Evolutionary conservation across 2,329 filamentous ascomycete genomes (phyloP).

Genomic region (Chaetomiaceae sp.): DNA sequence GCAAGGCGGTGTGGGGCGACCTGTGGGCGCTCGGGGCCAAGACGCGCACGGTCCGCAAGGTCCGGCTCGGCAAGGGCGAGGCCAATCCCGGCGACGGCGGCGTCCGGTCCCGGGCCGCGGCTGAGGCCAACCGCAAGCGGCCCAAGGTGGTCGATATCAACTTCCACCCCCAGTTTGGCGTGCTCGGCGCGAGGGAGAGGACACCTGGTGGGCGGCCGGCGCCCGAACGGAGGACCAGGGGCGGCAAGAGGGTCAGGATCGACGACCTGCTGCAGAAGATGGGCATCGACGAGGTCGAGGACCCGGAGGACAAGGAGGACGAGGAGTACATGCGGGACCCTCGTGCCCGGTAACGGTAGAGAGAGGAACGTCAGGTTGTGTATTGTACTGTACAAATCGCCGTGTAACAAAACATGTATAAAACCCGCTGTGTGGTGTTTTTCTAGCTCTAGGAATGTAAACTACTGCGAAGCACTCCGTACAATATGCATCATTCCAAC

Average conservation of each 20-base stretch:
- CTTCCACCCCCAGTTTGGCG: conserved; percentile 32
- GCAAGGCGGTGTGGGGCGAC: conserved; percentile 88
- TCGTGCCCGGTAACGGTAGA: too few species aligned
- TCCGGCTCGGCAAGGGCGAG: conserved; percentile 52
- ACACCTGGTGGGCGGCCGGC: conserved; percentile 29
- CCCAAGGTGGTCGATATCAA: conserved; percentile 38
- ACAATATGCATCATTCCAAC: neutral
- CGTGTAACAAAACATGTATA: neutral
- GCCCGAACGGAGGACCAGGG: conserved; percentile 39
- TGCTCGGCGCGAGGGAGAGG: conserved; percentile 38
- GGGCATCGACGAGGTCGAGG: conserved; percentile 21
- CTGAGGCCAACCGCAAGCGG: conserved; percentile 31
- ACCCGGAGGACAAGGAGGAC: conserved; percentile 20
- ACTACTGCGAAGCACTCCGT: too few species aligned
- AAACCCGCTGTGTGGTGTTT: too few species aligned
- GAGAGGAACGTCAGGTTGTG: too few species aligned
- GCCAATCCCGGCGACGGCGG: conserved; percentile 40
- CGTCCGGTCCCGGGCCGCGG: conserved; percentile 36
- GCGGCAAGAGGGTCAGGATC: conserved; percentile 34
- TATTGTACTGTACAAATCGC: neutral
- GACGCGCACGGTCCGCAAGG: conserved; percentile 60
- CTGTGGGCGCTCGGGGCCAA: conserved; percentile 94
- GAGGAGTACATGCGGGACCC: conserved; percentile 17
- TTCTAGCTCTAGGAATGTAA: too few species aligned
- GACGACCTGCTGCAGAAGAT: conserved; percentile 39